Evolutionary conservation across 225 moss, liverwort and hornwort species (phyloP).

Genomic region (Pleurozium schreberi): DNA sequence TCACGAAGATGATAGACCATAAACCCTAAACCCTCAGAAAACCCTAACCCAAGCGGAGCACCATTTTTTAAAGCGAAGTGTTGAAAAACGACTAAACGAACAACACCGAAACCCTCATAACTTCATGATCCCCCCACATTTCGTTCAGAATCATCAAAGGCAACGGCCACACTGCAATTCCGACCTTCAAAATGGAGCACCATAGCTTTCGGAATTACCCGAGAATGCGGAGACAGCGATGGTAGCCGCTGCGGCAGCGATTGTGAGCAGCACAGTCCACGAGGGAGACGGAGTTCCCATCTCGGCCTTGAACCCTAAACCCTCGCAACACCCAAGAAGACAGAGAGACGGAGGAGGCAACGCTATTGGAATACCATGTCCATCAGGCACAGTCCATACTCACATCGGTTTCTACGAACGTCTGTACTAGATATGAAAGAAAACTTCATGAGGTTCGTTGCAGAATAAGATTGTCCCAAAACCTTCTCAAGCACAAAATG

Average conservation of each 20-base stretch:
- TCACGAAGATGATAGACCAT: not conserved
- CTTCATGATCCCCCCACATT: not conserved
- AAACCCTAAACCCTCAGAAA: not conserved
- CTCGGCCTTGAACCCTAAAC: not conserved
- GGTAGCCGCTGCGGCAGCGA: constrained; percentile 31
- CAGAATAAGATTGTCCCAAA: not conserved
- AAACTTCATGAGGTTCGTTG: not conserved
- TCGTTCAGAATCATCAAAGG: not conserved
- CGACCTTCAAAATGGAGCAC: not conserved
- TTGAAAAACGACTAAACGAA: not conserved
- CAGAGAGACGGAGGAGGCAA: not conserved
- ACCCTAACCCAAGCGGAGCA: not conserved
- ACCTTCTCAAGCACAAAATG: not conserved
- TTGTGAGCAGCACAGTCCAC: constrained; percentile 26
- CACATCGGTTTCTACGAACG: not conserved
- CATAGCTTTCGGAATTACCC: not conserved
- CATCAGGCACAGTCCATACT: not conserved
- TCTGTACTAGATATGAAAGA: not conserved
- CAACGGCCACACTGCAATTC: not conserved
- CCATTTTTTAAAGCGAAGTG: not conserved
- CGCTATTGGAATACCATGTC: not conserved
- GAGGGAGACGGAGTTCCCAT: constrained; percentile 9
- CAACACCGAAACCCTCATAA: not conserved
- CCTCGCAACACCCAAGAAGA: not conserved
- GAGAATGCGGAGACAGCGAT: constrained; percentile 23